phyloP scores from a whole-genome alignment of 208 protist genomes.

The Wallacemonas sp. region DNA sequence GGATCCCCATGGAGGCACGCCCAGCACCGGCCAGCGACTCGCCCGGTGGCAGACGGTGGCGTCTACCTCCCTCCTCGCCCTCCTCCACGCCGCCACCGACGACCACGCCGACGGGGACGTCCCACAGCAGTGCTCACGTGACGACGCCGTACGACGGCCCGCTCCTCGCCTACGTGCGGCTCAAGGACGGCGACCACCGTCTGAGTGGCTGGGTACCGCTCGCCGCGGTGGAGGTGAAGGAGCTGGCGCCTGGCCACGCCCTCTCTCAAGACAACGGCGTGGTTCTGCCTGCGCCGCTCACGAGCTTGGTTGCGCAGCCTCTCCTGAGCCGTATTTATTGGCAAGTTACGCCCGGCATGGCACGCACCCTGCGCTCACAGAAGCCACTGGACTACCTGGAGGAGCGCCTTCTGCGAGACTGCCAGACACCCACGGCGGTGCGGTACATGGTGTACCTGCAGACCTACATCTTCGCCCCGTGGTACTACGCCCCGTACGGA shows the following conservation, averaged over 20 bases:
- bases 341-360: constrained; percentile 78
- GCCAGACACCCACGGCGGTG: constrained; percentile 70
- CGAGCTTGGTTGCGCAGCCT: constrained; percentile 11
- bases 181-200: constrained; percentile 78
- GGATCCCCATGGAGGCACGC: constrained; percentile 13
- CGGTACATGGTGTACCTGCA: constrained; percentile 78
- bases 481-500: constrained; percentile 87
- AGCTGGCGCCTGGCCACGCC: not conserved
- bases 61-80: not conserved
- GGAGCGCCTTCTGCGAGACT: constrained; percentile 82
- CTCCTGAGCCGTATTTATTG: constrained; percentile 61
- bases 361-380: constrained; percentile 47
- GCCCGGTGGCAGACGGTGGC: not conserved
- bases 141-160: not conserved
- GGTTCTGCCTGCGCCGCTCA: not conserved
- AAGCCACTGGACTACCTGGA: constrained; percentile 79
- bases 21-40: not conserved
- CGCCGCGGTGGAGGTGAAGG: constrained; percentile 49
- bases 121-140: not conserved
- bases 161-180: constrained; percentile 73
- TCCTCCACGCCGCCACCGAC: not conserved
- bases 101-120: not conserved
- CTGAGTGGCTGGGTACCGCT: constrained; percentile 75
- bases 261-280: not conserved
- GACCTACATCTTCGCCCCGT: constrained; percentile 70